Percentiles rank a stretch among this genome's conserved stretches.
These are phyloP conservation scores for Aspergillus coremiiformis DNA, from an alignment of 495 filamentous ascomycete species.

Conservation along the genomic window DNA sequence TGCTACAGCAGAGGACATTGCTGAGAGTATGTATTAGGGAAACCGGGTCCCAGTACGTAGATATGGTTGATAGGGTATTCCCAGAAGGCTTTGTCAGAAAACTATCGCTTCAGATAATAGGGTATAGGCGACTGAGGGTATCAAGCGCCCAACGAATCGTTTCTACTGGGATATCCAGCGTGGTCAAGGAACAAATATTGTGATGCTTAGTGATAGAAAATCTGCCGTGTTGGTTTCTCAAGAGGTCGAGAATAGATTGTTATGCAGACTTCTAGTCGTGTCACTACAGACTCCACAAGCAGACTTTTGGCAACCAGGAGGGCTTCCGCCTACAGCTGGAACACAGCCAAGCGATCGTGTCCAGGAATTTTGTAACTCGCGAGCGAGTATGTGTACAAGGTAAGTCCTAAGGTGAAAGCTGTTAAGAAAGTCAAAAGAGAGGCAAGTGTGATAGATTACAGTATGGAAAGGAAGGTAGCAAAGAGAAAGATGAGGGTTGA, in stretches of 20 bases:
- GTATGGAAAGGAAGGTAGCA: background rate
- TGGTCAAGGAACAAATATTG: conserved; percentile 9
- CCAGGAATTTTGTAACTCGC: conserved; percentile 25
- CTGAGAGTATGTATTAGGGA: conserved; percentile 7
- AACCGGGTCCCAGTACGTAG: conserved; percentile 10
- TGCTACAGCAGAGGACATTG: conserved; percentile 76
- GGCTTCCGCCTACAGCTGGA: conserved; percentile 40
- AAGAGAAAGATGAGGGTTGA: conserved; percentile 2
- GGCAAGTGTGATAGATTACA: conserved; percentile 13
- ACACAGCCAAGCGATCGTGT: conserved; percentile 38
- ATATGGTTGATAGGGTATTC: conserved; percentile 9
- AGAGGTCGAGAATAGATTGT: conserved; percentile 11
- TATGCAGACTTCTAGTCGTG: conserved; percentile 26
- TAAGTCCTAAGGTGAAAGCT: conserved; percentile 28
- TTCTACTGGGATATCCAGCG: conserved; percentile 25
- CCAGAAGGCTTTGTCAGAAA: conserved; percentile 9
- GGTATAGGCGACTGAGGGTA: conserved; percentile 8
- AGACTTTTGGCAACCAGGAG: conserved; percentile 28
- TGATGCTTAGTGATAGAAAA: conserved; percentile 12
- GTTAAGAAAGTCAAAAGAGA: conserved; percentile 22
- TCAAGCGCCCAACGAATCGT: conserved; percentile 10
- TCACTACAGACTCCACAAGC: conserved; percentile 41
- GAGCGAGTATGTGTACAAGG: conserved; percentile 32
- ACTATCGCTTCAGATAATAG: conserved; percentile 12
- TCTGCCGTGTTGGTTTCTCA: conserved; percentile 6